These are phyloP conservation scores for Eragrostis nindensis DNA, from an alignment of 176 grass and related monocot genomes.

Conservation along the genomic window DNA sequence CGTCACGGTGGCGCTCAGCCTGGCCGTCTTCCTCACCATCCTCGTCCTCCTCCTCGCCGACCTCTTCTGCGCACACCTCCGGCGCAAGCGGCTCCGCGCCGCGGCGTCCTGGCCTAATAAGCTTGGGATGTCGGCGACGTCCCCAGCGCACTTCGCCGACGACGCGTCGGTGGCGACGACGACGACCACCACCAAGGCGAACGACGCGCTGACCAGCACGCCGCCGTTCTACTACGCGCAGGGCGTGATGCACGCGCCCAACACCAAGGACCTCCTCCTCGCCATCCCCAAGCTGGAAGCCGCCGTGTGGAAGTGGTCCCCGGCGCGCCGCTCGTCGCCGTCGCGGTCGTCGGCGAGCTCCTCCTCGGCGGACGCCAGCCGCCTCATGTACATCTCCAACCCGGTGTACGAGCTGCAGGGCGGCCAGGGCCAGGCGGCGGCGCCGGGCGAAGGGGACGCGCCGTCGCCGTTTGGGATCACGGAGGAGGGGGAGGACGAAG, in stretches of 20 bases:
- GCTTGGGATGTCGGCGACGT: not conserved
- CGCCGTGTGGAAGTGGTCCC: conserved; percentile 58
- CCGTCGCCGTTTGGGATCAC: conserved; percentile 40
- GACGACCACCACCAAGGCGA: not conserved
- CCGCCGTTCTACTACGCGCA: conserved; percentile 64
- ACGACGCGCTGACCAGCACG: conserved; percentile 50
- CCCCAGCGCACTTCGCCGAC: conserved; percentile 5
- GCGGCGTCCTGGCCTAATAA: conserved; percentile 32
- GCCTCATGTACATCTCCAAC: conserved; percentile 61
- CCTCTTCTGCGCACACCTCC: conserved; percentile 62
- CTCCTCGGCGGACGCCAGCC: conserved; percentile 30
- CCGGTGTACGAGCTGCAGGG: conserved; percentile 50
- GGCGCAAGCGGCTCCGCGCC: conserved; percentile 20
- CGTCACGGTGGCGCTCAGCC: conserved; percentile 54
- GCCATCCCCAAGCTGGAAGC: conserved; percentile 56
- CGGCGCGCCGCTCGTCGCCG: conserved; percentile 36
- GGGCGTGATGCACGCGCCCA: conserved; percentile 51
- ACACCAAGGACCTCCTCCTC: conserved; percentile 57
- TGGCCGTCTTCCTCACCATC: conserved; percentile 59
- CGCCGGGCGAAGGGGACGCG: not conserved
- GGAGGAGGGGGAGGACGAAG: conserved; percentile 23
- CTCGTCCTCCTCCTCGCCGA: conserved; percentile 55
- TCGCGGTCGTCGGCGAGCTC: conserved; percentile 11
- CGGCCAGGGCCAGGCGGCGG: not conserved
- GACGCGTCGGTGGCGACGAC: conserved; percentile 34